These are phyloP conservation scores for Cutaneotrichosporon sp. DNA, from an alignment of 1,284 basidiomycete species.

Conservation along the genomic window DNA sequence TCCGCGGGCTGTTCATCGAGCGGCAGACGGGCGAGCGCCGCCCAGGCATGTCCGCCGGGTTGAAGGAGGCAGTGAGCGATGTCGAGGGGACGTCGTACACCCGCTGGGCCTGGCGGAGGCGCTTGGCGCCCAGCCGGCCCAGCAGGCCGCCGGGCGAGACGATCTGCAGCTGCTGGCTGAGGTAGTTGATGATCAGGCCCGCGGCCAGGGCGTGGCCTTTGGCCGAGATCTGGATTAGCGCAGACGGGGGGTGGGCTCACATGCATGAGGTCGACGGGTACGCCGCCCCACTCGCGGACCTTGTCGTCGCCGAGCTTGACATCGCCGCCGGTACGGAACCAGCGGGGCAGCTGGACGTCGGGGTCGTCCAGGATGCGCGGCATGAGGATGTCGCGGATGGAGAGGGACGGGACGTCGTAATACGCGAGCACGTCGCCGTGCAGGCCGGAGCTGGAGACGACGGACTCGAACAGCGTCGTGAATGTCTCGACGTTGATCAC, in stretches of 20 bases:
- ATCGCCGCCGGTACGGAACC: constrained; percentile 42
- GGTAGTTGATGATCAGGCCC: constrained; percentile 37
- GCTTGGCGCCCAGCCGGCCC: constrained; percentile 4
- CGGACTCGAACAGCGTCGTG: constrained; percentile 41
- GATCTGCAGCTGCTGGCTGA: constrained; percentile 26
- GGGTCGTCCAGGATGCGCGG: constrained; percentile 40
- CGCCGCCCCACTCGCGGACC: constrained; percentile 37
- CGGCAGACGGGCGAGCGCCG: constrained; percentile 30
- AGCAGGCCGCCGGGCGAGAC: constrained; percentile 4
- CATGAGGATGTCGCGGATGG: constrained; percentile 41
- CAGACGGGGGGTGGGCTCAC: constrained; percentile 24
- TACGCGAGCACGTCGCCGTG: constrained; percentile 43
- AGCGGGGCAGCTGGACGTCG: constrained; percentile 34
- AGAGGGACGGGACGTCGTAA: constrained; percentile 44
- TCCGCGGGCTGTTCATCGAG: constrained; percentile 32
- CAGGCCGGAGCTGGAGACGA: constrained; percentile 37
- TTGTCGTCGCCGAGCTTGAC: constrained; percentile 36
- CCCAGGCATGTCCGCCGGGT: constrained; percentile 5
- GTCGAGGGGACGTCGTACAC: constrained; percentile 12
- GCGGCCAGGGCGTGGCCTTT: constrained; percentile 41
- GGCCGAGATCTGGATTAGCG: constrained; percentile 35
- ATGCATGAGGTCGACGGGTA: constrained; percentile 45
- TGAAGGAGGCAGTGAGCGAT: constrained; percentile 10
- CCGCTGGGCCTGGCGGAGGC: constrained; percentile 7
- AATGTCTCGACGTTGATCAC: constrained; percentile 47